Evolutionary conservation across 139 green algal genomes (phyloP).

Genomic region (Chlamydomonas applanata): DNA sequence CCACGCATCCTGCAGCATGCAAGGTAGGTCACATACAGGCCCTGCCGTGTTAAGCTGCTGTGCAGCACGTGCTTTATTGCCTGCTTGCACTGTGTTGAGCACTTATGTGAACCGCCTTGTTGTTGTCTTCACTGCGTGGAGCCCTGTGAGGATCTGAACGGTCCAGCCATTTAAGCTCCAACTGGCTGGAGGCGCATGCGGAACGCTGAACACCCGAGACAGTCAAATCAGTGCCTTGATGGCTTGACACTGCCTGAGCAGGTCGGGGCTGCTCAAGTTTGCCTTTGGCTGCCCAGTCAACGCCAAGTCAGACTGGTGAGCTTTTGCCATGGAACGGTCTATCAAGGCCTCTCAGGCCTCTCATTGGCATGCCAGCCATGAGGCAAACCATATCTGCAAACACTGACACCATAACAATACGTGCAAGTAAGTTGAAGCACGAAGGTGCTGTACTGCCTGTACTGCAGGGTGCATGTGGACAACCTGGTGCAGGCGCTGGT

Average conservation of each 20-base stretch:
- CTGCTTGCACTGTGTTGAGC: neutral
- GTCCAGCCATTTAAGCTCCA: neutral
- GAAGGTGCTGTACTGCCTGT: neutral
- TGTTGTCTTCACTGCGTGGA: conserved; percentile 13
- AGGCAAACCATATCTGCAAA: no score
- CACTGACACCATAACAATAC: no score
- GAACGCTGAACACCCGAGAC: neutral
- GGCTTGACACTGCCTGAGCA: neutral
- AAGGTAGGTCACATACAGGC: neutral
- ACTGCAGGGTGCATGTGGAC: conserved; percentile 31
- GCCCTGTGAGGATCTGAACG: neutral
- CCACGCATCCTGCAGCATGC: neutral
- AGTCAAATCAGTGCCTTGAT: neutral
- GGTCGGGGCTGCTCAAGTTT: neutral
- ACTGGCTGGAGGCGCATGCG: neutral
- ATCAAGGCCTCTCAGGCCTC: neutral
- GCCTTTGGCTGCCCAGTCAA: neutral
- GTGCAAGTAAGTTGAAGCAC: no score
- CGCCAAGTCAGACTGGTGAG: neutral
- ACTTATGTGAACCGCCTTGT: neutral
- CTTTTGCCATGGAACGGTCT: no score
- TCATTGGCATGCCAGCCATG: neutral
- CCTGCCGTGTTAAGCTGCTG: neutral
- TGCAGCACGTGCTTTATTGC: neutral
- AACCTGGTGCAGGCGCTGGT: conserved; percentile 27